Evolutionary conservation across 2,329 filamentous ascomycete species (phyloP), one percentile per base, ranked within the genome.

Genomic region (Cladophialophora psammophila): DNA sequence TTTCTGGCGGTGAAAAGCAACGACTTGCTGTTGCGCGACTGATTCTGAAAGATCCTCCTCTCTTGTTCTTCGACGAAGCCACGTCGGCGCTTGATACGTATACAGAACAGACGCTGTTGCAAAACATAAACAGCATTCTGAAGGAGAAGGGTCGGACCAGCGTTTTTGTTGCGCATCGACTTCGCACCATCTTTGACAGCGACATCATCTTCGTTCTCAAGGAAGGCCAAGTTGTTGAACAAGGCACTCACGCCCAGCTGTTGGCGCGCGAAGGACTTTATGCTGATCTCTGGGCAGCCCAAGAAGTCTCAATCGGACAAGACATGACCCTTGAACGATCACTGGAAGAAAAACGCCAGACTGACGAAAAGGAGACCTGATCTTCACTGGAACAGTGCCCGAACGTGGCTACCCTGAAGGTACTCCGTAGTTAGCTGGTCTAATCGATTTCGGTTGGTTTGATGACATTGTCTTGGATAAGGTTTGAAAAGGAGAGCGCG

Each of bases 101-200:
- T 74, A 93, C 91, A 0, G 94, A 97, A 78, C 92, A 96, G 79
- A 91, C 91, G 1, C 84, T 98, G 58, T 89, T 98, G 82, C 85
- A 90, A 68, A 96, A 97, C 76, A 97, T 98, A 78, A 97, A 97
- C 78, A 90, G 90, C 72, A 95, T 98, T 61, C 82, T 98, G 62
- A 91, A 90, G 72, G 94, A 97, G 75, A 97, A 96, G 81, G 84
- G 84, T 2, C 87, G 94, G 64, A 98, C 95, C 0, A 97, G 93
- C 72, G 92, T 99, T 0, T 98, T 98, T 76, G 91, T 99, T 5
- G 95, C 95, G 6, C 95, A 98, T 78, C 87, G 95, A 18, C 81
- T 99, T 67, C 87, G 94, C 60, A 98, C 95, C 0, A 97, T 99
- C 71, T 96, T 92, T 75, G 95, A 98, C 75, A 92, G 92, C 45